Evolutionary conservation across 371 early-diverging fungal genomes (phyloP), one percentile per base, ranked within the genome.

Genomic region (Syncephalastrum racemosum): DNA sequence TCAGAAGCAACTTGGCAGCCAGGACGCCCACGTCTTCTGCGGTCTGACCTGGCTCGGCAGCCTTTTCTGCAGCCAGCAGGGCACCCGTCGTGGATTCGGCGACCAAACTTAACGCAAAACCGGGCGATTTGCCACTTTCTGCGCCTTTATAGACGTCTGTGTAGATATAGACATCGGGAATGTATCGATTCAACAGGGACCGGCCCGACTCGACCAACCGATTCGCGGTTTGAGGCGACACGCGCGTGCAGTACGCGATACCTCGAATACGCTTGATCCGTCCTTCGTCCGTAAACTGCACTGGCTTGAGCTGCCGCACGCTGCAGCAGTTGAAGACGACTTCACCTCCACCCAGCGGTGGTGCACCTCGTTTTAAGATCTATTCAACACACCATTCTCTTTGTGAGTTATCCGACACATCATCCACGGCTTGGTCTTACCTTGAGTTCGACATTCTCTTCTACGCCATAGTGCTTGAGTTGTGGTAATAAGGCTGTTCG

Each of bases 151-250:
- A 96, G 24, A 96, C 92, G 74, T 98, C 98, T 12, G 97, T 94
- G 67, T 95, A 95, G 53, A 99, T 88, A 71, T 97, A 97, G 48
- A 97, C 91, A 70, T 98, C 98, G 7, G 95, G 95, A 46, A 97
- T 91, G 69, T 87, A 93, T 56, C 88, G 80, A 53, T 94, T 93
- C 53, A 97, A 75, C 56, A 91, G 68, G 10, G 88, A 77, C 50
- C 97, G 83, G 19, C 97, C 92, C 6, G 92, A 75, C 61, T 97
- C 94, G 1, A 92, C 92, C 66, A 98, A 82, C 31, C 97, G 90
- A 73, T 95, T 95, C 39, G 96, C 90, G 64, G 91, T 92, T 61
- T 93, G 93, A 6, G 98, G 97, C 14, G 94, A 91, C n/a, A 99
- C 92, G 15, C 99, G 83, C 0, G 98, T 93, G 50, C 83, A 79